Evolutionary conservation across 257 asterid genomes (phyloP), one percentile per base, ranked within the genome.

Genomic region (Lantana camara): DNA sequence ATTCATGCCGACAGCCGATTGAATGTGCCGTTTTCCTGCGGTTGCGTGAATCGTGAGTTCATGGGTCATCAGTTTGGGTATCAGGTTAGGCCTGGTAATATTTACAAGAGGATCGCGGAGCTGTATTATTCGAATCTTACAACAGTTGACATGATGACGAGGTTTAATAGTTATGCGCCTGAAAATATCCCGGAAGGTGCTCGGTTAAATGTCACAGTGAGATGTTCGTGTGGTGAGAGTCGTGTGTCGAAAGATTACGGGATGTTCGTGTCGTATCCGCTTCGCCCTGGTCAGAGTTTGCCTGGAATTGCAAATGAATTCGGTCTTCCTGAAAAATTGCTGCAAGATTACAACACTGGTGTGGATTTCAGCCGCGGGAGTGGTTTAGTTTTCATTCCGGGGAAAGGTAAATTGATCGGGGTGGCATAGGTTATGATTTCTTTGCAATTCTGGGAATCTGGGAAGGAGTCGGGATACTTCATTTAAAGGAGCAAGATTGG

Each of bases 301-400:
- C 48, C 71, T 29, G 47, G 72, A 0, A 3, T 89, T 60, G 84
- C 80, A 3, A 72, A 42, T 63, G 75, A 60, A 1, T 40, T 60
- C 54, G 63, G 65, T 40, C 75, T 86, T 35, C 65, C 84, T 56
- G 85, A 73, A 27, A 57, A 48, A 46, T 56, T 86, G 83, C 21
- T 89, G 78, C 80, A 70, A 57, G 89, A 56, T 67, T 86, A 80
- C 48, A 82, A 84, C 46, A 89, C 90, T 23, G 80, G 80, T 57
- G 84, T 77, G 45, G 63, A 89, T 77, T 84, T 86, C 19, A 69
- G 82, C 46, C 14, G 73, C 34, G 90, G 89, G 40, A 75, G 62
- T 72, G 90, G 87, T 57, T 68, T 89, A 63, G 79, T 89, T 77
- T 89, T 82, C 60, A 47, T 84, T 65, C 93, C 89, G 0, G 90